phyloP scores from a whole-genome alignment of 352 stramenopile species.

The Pythium monospermum region DNA sequence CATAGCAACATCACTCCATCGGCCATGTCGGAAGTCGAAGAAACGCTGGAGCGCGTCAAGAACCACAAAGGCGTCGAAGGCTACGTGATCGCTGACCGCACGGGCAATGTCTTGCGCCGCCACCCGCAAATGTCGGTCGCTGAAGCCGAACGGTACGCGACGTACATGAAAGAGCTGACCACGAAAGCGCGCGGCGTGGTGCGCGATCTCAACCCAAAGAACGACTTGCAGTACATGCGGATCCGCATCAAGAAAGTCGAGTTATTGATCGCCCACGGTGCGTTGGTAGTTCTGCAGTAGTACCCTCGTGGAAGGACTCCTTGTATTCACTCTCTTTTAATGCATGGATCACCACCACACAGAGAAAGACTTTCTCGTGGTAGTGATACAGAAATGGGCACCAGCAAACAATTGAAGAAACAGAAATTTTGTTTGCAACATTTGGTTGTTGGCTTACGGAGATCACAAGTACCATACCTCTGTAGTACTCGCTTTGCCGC shows the following conservation, averaged over 20 bases:
- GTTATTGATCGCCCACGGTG: slow-evolving; percentile 90
- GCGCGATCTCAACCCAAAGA: slow-evolving; percentile 93
- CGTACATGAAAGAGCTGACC: slow-evolving; percentile 89
- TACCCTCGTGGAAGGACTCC: not conserved
- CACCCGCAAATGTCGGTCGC: slow-evolving; percentile 88
- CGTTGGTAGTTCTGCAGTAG: slow-evolving; percentile 4
- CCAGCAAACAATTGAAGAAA: slow-evolving; percentile 33
- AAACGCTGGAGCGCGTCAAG: slow-evolving; percentile 94
- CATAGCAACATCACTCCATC: no score
- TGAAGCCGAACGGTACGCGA: slow-evolving; percentile 89
- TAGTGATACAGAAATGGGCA: slow-evolving; percentile 93
- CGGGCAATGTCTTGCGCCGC: slow-evolving; percentile 86
- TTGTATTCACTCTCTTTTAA: no score
- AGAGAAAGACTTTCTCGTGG: slow-evolving; percentile 92
- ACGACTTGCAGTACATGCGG: slow-evolving; percentile 92
- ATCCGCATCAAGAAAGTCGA: slow-evolving; percentile 92
- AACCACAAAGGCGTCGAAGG: slow-evolving; percentile 92
- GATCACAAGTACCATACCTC: no score
- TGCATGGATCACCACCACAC: no score
- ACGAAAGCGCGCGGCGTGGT: slow-evolving; percentile 89
- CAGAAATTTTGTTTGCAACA: no score
- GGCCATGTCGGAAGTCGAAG: slow-evolving; percentile 89
- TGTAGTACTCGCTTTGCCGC: no score
- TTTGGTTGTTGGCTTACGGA: no score
- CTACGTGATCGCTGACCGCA: slow-evolving; percentile 93